These are phyloP conservation scores for Fagopyrum tataricum DNA, from an alignment of 148 eudicot species.

Conservation along the genomic window DNA sequence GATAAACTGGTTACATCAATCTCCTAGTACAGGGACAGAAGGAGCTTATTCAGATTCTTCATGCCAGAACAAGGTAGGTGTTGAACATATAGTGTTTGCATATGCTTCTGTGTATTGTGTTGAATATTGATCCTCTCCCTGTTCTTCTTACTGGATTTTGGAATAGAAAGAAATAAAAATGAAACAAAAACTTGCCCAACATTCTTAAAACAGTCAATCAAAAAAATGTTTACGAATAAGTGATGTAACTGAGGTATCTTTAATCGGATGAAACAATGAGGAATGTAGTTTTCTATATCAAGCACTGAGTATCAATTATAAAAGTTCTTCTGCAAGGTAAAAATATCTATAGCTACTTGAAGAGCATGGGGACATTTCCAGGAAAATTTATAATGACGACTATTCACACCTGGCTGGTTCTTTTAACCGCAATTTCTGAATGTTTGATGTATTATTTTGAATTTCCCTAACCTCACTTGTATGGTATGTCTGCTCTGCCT, in stretches of 20 bases:
- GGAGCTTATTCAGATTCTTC: conserved; percentile 2
- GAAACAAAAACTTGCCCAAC: not conserved
- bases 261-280: not conserved
- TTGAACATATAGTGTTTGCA: not conserved
- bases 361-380: not conserved
- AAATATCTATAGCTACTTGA: not conserved
- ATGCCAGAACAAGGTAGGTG: not conserved
- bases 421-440: not conserved
- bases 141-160: not conserved
- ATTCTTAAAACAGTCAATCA: not conserved
- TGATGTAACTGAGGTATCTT: not conserved
- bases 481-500: not conserved
- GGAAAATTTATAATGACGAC: not conserved
- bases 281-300: not conserved
- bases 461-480: not conserved
- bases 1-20: not conserved
- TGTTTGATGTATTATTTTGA: not conserved
- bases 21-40: not conserved
- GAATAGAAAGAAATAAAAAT: not conserved
- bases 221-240: not conserved
- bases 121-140: not conserved
- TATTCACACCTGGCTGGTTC: not conserved
- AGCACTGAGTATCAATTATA: not conserved
- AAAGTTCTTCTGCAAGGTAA: not conserved
- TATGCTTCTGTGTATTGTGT: not conserved